Evolutionary conservation across 169 alveolate species (phyloP), one percentile per base, ranked within the genome.

Genomic region (Eimeria necatrix): DNA sequence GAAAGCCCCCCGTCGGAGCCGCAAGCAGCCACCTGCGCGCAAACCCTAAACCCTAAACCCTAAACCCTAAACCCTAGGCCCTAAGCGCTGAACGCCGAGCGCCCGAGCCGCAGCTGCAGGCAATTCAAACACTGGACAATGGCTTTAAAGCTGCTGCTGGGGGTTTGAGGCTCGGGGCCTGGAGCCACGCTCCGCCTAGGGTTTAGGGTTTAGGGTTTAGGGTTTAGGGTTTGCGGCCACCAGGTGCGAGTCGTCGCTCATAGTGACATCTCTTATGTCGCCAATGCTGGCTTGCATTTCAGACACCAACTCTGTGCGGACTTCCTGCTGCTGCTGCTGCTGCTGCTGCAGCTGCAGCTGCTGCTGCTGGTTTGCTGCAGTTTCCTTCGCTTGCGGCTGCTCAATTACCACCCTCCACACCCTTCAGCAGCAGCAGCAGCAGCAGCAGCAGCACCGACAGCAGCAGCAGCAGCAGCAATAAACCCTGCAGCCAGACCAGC

Each of bases 211-310:
- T 71, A 71, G 83, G 52, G 83, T 32, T 26, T 22, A 71, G 83
- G 52, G 53, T 71, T 22, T 71, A 22, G 48, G 83, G 52, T 71
- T 71, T 71, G 12, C 2, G 83, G 18, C 24, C 73, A 89, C 94
- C 24, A 89, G 80, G n/a, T 71, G 60, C 89, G 24, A 70, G 88
- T 89, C 94, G 56, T 81, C 53, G 88, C 94, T 89, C 51, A 89
- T 73, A 26, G 88, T 71, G 80, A 81, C 81, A 61, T 89, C 94
- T 41, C 73, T 89, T 22, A 89, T 73, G 61, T 89, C 94, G 3
- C 94, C 94, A 4, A 51, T 80, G 61, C 73, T 87, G 4, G 89
- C 94, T 22, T 78, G 74, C 48, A 89, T 73, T 49, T 89, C 88
- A 32, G 88, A 51, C 70, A 89, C 78, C 41, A 89, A 81, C 46